Evolutionary conservation across 2,329 filamentous ascomycete genomes (phyloP).

Genomic region (Trichoderma sp.): DNA sequence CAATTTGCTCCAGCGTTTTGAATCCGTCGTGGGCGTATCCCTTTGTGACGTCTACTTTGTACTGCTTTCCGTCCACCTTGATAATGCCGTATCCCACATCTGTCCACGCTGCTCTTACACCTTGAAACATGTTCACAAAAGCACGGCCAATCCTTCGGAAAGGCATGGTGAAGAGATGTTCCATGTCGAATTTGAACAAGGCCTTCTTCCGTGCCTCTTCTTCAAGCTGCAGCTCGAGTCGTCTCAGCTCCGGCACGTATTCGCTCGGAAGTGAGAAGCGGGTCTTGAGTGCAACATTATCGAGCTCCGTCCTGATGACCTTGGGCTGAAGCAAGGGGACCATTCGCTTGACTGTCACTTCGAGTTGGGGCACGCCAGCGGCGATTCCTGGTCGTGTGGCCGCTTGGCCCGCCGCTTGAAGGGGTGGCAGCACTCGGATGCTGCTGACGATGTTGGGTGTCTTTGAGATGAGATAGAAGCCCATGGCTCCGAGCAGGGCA

Average conservation of each 20-base stretch:
- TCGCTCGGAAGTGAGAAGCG: slow-evolving; percentile 41
- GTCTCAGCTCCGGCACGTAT: slow-evolving; percentile 37
- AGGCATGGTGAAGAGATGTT: slow-evolving; percentile 56
- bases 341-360: slow-evolving; percentile 51
- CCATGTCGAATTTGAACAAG: slow-evolving; percentile 51
- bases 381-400: slow-evolving; percentile 20
- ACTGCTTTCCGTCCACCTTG: slow-evolving; percentile 45
- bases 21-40: slow-evolving; percentile 61
- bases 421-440: slow-evolving; percentile 56
- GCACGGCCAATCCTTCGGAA: slow-evolving; percentile 51
- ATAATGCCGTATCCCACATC: slow-evolving; percentile 57
- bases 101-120: slow-evolving; percentile 51
- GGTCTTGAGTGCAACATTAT: slow-evolving; percentile 36
- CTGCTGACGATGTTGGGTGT: slow-evolving; percentile 56
- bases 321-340: slow-evolving; percentile 48
- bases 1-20: slow-evolving; percentile 55
- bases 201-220: slow-evolving; percentile 40
- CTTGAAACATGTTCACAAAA: slow-evolving; percentile 42
- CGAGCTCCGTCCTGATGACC: slow-evolving; percentile 38
- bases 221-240: slow-evolving; percentile 32
- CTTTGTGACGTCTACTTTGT: slow-evolving; percentile 57
- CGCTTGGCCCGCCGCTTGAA: slow-evolving; percentile 25
- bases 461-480: slow-evolving; percentile 57
- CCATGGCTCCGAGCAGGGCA: slow-evolving; percentile 58
- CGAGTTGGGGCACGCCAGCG: slow-evolving; percentile 43